A percentile compares a stretch with the other conserved stretches of the same genome.
These are phyloP conservation scores for Acacia acuminata DNA, from an alignment of 306 rosid genomes.

Conservation along the genomic window DNA sequence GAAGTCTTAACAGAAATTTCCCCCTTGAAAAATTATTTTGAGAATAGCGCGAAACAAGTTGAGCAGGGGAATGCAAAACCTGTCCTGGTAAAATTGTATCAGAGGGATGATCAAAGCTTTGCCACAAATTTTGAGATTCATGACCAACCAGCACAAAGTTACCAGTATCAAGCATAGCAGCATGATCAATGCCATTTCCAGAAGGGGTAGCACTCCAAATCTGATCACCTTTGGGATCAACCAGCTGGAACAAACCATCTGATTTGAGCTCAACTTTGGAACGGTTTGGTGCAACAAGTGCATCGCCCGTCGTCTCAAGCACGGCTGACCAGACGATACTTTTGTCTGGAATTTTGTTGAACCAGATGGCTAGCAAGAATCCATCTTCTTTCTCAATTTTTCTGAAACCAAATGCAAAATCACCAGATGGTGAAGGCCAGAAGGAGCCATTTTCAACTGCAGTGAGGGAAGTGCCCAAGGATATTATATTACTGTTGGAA, in stretches of 20 bases:
- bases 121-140: constrained; percentile 35
- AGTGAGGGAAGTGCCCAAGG: constrained; percentile 32
- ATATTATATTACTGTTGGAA: background rate
- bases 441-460: background rate
- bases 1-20: constrained; percentile 40
- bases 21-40: constrained; percentile 43
- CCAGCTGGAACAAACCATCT: constrained; percentile 29
- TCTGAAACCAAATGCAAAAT: constrained; percentile 51
- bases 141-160: constrained; percentile 31
- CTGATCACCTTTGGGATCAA: constrained; percentile 27
- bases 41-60: constrained; percentile 29
- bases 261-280: constrained; percentile 37
- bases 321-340: constrained; percentile 51
- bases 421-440: constrained; percentile 45
- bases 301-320: background rate
- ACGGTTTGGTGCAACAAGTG: constrained; percentile 16
- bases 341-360: constrained; percentile 39
- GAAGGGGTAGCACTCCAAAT: constrained; percentile 24
- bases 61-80: background rate
- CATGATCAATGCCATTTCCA: constrained; percentile 7
- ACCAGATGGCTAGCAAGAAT: constrained; percentile 54
- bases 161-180: constrained; percentile 32
- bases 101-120: constrained; percentile 41
- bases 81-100: constrained; percentile 66
- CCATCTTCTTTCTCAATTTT: constrained; percentile 4